Evolutionary conservation across 768 basidiomycete genomes (phyloP).

Genomic region (Daedalea quercina): DNA sequence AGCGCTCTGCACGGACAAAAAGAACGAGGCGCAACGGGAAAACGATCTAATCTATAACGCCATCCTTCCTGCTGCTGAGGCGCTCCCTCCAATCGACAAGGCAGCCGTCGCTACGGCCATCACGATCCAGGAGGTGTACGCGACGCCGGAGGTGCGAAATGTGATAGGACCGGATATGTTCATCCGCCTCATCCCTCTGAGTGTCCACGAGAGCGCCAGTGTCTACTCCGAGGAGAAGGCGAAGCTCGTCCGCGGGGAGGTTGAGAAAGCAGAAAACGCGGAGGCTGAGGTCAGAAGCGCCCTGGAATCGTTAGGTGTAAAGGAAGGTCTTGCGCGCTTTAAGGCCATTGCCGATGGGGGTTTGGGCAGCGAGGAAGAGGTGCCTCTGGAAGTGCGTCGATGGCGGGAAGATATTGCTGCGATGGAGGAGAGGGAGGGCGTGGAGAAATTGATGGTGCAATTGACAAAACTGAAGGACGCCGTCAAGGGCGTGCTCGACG

Average conservation of each 20-base stretch:
- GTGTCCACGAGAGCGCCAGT: constrained; percentile 92
- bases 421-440: constrained; percentile 61
- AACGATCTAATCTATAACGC: constrained; percentile 99
- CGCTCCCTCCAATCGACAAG: constrained; percentile 80
- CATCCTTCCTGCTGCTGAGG: constrained; percentile 70
- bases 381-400: constrained; percentile 62
- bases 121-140: constrained; percentile 92
- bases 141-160: constrained; percentile 85
- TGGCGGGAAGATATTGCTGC: constrained; percentile 70
- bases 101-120: constrained; percentile 75
- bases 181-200: constrained; percentile 77
- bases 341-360: constrained; percentile 65
- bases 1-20: constrained; percentile 69
- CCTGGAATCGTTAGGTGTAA: constrained; percentile 77
- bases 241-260: constrained; percentile 83
- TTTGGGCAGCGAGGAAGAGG: constrained; percentile 54
- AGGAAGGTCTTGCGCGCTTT: constrained; percentile 61
- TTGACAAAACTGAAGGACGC: constrained; percentile 51
- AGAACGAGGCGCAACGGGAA: constrained; percentile 72
- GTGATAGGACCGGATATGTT: constrained; percentile 93
- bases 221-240: constrained; percentile 99
- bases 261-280: constrained; percentile 78
- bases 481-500: constrained; percentile 57
- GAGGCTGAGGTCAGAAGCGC: constrained; percentile 77
- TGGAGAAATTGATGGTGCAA: constrained; percentile 56